phyloP scores from a whole-genome alignment of 495 filamentous ascomycete genomes.

The Neurospora africana region DNA sequence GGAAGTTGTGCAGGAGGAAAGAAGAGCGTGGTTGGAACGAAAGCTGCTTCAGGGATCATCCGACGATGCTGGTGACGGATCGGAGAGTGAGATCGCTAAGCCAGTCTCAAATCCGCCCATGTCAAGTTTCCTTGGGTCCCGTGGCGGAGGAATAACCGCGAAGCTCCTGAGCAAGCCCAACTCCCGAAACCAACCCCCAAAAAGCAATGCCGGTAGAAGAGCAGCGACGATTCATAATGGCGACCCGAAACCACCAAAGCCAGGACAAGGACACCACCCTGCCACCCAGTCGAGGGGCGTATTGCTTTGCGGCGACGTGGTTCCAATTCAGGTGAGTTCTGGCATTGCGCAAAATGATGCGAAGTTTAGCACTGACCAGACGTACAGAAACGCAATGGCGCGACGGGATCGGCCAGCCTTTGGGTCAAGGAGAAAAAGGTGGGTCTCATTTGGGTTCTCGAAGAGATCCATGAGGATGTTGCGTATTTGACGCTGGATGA shows the following conservation, averaged over 20 bases:
- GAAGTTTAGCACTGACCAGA: slow-evolving; percentile 2
- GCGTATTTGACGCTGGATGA: slow-evolving; percentile 63
- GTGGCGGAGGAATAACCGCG: slow-evolving; percentile 69
- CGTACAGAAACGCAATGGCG: slow-evolving; percentile 78
- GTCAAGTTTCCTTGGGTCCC: slow-evolving; percentile 44
- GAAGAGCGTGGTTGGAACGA: slow-evolving; percentile 78
- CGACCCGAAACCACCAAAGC: slow-evolving; percentile 51
- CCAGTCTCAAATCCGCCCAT: slow-evolving; percentile 38
- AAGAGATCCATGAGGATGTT: slow-evolving; percentile 94
- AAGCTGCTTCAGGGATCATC: slow-evolving; percentile 53
- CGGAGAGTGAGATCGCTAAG: slow-evolving; percentile 33
- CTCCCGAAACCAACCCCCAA: slow-evolving; percentile 47
- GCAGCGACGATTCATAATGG: slow-evolving; percentile 68
- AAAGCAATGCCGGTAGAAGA: slow-evolving; percentile 32
- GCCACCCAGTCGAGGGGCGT: slow-evolving; percentile 78
- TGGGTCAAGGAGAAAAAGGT: slow-evolving; percentile 98
- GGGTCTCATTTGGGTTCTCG: slow-evolving; percentile 91
- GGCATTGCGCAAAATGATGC: not conserved
- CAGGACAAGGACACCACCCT: slow-evolving; percentile 41
- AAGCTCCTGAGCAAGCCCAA: slow-evolving; percentile 79
- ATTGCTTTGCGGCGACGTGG: slow-evolving; percentile 89
- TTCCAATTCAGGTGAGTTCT: slow-evolving; percentile 54
- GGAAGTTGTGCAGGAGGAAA: slow-evolving; percentile 83
- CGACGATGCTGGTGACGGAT: slow-evolving; percentile 32
- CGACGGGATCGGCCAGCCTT: slow-evolving; percentile 80